Percentiles rank a stretch among this genome's conserved stretches.
phyloP scores from a whole-genome alignment of 2,329 filamentous ascomycete genomes.

The Gnomoniopsis smithogilvyi region DNA sequence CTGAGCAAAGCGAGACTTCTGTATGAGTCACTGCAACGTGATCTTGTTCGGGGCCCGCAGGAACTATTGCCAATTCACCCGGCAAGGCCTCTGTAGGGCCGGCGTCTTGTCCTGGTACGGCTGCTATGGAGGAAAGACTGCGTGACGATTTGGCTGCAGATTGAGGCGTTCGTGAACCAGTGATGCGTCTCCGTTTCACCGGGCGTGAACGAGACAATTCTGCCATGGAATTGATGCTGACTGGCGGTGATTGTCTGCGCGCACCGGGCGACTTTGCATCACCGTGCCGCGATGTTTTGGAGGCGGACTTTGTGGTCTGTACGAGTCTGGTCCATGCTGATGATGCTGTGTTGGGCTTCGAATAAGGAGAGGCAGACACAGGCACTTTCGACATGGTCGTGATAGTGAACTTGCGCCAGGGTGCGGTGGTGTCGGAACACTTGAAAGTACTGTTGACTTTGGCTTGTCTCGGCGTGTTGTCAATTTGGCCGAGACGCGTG shows the following conservation, averaged over 20 bases:
- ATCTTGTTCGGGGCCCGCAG: too few relatives aligned
- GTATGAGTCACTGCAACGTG: too few relatives aligned
- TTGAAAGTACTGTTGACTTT: background rate
- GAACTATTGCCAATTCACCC: too few relatives aligned
- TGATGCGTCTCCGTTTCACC: background rate
- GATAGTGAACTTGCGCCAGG: background rate
- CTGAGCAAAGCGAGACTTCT: background rate
- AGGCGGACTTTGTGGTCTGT: conserved; percentile 9
- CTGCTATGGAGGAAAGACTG: too few relatives aligned
- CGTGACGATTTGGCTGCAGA: background rate
- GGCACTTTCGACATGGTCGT: background rate
- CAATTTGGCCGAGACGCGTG: too few relatives aligned
- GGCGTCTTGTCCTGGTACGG: too few relatives aligned
- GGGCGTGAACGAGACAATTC: background rate
- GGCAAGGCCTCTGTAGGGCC: too few relatives aligned
- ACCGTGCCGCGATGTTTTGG: conserved; percentile 1
- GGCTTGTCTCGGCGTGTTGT: too few relatives aligned
- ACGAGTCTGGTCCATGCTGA: conserved; percentile 17
- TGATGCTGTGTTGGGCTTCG: background rate
- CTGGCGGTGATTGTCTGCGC: background rate
- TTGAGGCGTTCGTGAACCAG: background rate
- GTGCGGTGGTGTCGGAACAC: background rate
- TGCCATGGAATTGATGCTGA: background rate
- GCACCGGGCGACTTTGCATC: conserved; percentile 6
- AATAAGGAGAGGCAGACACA: background rate